Evolutionary conservation across 2,329 filamentous ascomycete genomes (phyloP).

Genomic region (Colletotrichum sp.): DNA sequence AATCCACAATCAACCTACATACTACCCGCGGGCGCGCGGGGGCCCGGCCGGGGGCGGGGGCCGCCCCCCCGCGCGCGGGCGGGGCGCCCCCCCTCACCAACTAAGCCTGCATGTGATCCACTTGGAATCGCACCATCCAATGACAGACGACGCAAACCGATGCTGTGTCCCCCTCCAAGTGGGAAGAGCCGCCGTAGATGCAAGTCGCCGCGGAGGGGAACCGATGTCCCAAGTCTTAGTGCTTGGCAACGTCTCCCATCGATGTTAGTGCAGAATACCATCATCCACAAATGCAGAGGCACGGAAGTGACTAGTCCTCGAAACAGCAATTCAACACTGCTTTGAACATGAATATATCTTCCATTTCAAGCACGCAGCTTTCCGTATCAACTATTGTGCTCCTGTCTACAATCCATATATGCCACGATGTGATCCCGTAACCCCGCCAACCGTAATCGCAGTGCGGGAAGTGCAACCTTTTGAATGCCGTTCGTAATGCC

Average conservation of each 20-base stretch:
- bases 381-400: constrained; percentile 9
- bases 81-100: no score
- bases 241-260: neutral
- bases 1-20: no score
- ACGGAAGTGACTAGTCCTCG: neutral
- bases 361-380: constrained; percentile 17
- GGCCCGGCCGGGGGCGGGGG: no score
- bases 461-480: constrained; percentile 24
- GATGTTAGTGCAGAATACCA: neutral
- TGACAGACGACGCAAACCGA: neutral
- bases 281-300: neutral
- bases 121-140: constrained; percentile 2
- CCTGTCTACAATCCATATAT: constrained; percentile 23
- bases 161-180: neutral
- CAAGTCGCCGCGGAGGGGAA: neutral
- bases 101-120: constrained; percentile 9
- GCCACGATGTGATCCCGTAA: constrained; percentile 30
- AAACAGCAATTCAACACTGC: neutral
- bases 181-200: neutral
- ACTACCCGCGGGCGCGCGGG: no score
- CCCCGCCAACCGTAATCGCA: constrained; percentile 31
- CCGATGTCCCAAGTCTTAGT: neutral
- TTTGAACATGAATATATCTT: constrained; percentile 18
- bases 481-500: constrained; percentile 21
- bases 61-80: no score